These are phyloP conservation scores for Apostasia shenzhenica DNA, from an alignment of 106 monocot species.

Conservation along the genomic window DNA sequence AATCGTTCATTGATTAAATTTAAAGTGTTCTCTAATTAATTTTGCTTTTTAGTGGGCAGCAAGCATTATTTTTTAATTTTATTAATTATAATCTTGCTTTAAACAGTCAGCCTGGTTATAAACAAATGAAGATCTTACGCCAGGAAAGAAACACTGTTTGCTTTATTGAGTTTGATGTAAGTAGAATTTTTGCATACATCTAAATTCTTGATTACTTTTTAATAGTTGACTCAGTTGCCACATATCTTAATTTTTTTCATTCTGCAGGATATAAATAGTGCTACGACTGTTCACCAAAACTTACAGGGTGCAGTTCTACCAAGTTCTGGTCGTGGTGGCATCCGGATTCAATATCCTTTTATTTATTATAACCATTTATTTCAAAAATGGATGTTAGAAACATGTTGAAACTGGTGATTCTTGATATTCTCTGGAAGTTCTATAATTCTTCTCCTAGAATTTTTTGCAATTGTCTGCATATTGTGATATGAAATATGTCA, in stretches of 20 bases:
- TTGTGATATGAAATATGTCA: not conserved
- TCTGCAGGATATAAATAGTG: constrained; percentile 76
- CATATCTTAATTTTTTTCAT: not conserved
- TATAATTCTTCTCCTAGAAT: too few species aligned
- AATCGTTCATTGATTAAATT: too few species aligned
- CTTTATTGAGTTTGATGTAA: constrained; percentile 94
- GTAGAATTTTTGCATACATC: not conserved
- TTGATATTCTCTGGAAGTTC: not conserved
- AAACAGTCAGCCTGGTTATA: constrained; percentile 94
- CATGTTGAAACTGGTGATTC: not conserved
- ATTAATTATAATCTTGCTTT: constrained; percentile 2
- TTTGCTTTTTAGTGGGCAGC: too few species aligned
- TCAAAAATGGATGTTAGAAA: not conserved
- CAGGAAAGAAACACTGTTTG: constrained; percentile 98
- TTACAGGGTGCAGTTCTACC: constrained; percentile 91
- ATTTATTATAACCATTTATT: not conserved
- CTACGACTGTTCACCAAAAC: constrained; percentile 77
- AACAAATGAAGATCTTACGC: constrained; percentile 97
- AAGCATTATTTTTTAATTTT: not conserved
- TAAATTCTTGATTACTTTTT: not conserved
- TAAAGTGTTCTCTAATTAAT: too few species aligned
- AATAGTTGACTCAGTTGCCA: not conserved
- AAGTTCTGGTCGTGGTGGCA: constrained; percentile 91
- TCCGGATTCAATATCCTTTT: constrained; percentile 99
- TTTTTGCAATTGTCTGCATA: not conserved